Percentiles rank a stretch among this genome's conserved stretches.
Evolutionary conservation across 1,284 basidiomycete species (phyloP).

Genomic region (Ceratobasidium sp.): DNA sequence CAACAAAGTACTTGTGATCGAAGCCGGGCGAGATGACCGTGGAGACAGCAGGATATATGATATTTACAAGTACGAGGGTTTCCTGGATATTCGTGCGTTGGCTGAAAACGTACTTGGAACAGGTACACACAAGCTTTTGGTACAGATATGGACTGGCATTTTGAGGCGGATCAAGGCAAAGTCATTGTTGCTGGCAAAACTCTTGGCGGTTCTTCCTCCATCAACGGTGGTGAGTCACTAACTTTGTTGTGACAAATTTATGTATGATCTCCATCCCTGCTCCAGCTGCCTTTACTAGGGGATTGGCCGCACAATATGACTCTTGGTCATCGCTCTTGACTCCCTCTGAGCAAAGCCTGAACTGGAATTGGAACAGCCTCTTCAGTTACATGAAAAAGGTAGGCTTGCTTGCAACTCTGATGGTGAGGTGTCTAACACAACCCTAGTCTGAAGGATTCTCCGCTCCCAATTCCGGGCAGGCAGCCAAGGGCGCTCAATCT

Average conservation of each 20-base stretch:
- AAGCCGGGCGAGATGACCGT: conserved; percentile 63
- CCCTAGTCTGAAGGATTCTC: conserved; percentile 60
- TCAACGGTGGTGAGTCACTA: conserved; percentile 64
- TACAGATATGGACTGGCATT: conserved; percentile 59
- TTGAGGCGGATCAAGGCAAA: conserved; percentile 58
- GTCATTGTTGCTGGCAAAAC: conserved; percentile 62
- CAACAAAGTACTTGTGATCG: conserved; percentile 63
- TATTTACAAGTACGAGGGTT: conserved; percentile 56
- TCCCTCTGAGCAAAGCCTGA: conserved; percentile 52
- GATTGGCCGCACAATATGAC: conserved; percentile 64
- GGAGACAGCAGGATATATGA: conserved; percentile 58
- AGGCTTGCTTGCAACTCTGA: neutral
- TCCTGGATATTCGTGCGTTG: neutral
- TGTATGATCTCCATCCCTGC: neutral
- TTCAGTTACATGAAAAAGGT: conserved; percentile 62
- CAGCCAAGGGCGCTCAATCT: conserved; percentile 58
- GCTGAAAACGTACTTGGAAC: neutral
- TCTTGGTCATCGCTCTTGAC: conserved; percentile 61
- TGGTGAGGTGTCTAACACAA: too few relatives aligned
- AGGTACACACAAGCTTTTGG: conserved; percentile 52
- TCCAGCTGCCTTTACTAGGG: conserved; percentile 54
- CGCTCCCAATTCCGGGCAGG: conserved; percentile 60
- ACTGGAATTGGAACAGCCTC: conserved; percentile 65
- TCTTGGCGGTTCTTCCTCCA: conserved; percentile 65
- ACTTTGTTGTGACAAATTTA: neutral